Evolutionary conservation across 2,329 filamentous ascomycete species (phyloP).

Genomic region (Alternaria burnsii): DNA sequence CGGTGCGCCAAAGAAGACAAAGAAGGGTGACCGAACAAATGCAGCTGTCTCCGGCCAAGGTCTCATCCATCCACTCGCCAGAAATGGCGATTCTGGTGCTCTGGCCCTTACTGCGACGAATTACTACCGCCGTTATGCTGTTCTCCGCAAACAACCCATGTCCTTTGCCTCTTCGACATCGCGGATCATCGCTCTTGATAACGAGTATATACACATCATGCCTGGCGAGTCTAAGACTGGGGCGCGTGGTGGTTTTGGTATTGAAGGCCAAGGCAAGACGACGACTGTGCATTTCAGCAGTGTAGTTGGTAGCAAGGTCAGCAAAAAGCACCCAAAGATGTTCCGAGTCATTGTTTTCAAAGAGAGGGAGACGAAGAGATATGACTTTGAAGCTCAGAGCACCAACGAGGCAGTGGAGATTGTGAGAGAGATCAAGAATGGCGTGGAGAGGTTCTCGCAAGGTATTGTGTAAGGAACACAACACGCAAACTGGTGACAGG

Average conservation of each 20-base stretch:
- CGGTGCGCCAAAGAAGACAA: slow-evolving; percentile 58
- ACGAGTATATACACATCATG: slow-evolving; percentile 88
- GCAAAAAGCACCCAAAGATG: slow-evolving; percentile 79
- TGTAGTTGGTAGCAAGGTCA: slow-evolving; percentile 83
- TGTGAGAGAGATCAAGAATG: slow-evolving; percentile 79
- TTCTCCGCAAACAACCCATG: slow-evolving; percentile 84
- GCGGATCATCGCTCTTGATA: slow-evolving; percentile 79
- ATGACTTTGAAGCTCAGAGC: slow-evolving; percentile 83
- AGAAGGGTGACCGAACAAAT: slow-evolving; percentile 62
- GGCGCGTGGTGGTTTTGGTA: slow-evolving; percentile 19
- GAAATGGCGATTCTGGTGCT: slow-evolving; percentile 58
- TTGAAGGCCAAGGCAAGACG: slow-evolving; percentile 66
- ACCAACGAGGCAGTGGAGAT: slow-evolving; percentile 79
- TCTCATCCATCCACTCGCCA: slow-evolving; percentile 69
- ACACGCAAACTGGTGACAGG: neutral
- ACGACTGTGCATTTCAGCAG: slow-evolving; percentile 85
- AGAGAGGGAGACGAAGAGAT: slow-evolving; percentile 78
- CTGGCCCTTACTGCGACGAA: slow-evolving; percentile 50
- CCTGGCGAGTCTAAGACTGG: slow-evolving; percentile 67
- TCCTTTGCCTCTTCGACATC: slow-evolving; percentile 79
- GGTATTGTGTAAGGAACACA: slow-evolving; percentile 43
- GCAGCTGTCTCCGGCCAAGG: slow-evolving; percentile 60
- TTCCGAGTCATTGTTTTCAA: slow-evolving; percentile 83
- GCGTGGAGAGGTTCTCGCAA: slow-evolving; percentile 72
- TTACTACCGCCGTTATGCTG: slow-evolving; percentile 76